phyloP scores from a whole-genome alignment of 768 basidiomycete species.

The Heimioporus sp. region DNA sequence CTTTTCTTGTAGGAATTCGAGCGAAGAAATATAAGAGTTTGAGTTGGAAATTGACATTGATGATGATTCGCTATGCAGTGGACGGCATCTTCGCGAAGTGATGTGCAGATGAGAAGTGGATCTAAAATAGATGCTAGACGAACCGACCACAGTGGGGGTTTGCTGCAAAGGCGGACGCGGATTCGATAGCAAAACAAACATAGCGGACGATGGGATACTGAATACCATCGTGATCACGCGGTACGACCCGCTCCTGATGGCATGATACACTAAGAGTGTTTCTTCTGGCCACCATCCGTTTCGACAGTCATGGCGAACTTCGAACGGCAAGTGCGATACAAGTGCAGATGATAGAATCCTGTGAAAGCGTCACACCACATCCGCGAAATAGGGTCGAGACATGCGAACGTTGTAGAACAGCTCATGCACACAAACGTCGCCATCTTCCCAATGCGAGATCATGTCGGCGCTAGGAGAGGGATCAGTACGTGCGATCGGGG shows the following conservation, averaged over 20 bases:
- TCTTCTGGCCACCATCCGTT: slow-evolving; percentile 20
- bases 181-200: slow-evolving; percentile 22
- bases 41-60: slow-evolving; percentile 9
- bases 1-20: background rate
- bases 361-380: slow-evolving; percentile 14
- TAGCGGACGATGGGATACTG: slow-evolving; percentile 11
- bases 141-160: slow-evolving; percentile 12
- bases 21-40: slow-evolving; percentile 1
- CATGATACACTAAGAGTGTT: slow-evolving; percentile 14
- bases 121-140: slow-evolving; percentile 21
- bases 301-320: slow-evolving; percentile 33
- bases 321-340: slow-evolving; percentile 63
- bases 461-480: slow-evolving; percentile 61
- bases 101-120: slow-evolving; percentile 16
- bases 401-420: slow-evolving; percentile 71
- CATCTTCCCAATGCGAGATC: slow-evolving; percentile 87
- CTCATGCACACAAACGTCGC: slow-evolving; percentile 75
- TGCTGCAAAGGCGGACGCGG: slow-evolving; percentile 6
- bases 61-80: slow-evolving; percentile 12
- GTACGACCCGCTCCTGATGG: slow-evolving; percentile 11
- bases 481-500: slow-evolving; percentile 4
- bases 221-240: slow-evolving; percentile 18
- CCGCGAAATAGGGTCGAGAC: slow-evolving; percentile 5
- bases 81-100: slow-evolving; percentile 23
- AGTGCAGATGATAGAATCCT: slow-evolving; percentile 74